Evolutionary conservation across 2,329 filamentous ascomycete genomes (phyloP), one percentile per base, ranked within the genome.

Genomic region (Hansfordia pulvinata): DNA sequence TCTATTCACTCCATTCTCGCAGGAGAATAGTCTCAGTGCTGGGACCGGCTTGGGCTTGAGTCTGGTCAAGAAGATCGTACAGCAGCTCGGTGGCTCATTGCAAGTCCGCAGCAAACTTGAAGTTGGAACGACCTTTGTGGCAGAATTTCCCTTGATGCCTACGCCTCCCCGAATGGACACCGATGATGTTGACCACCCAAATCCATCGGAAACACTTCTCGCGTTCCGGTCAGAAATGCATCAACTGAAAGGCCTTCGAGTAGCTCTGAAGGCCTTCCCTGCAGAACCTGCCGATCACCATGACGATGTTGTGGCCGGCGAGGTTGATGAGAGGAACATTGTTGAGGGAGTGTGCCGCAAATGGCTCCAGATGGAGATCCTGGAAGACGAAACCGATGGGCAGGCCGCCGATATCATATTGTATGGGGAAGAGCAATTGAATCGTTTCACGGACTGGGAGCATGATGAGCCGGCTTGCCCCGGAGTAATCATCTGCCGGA

Each of bases 21-120:
- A 82, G 34, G 76, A 81, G 38, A 62, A 78, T 25, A 48, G 55
- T 0, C 44, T 81, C 2, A 56, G 64, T 0, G 61, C 66, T 0
- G 76, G 76, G 0, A 68, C 69, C 0, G 76, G 76, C 0, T 53
- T 82, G 0, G 76, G 77, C 0, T 47, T 82, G 17, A 74, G 68
- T 20, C 67, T 82, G 7, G 75, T 81, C 3, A 60, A 64, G 12
- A 53, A 58, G 26, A 67, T 81, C 6, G 63, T 74, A 2, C 56
- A 60, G 10, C 60, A 65, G 6, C 51, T 81, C 0, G 59, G 61
- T 14, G 76, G 76, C 0, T 56, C 54, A 2, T 67, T 82, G 22
- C 54, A 63, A 2, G 59, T 81, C n/a, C 55, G 58, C 28, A 76
- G 57, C 29, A 24, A 22, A 20, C 19, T 19, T 14, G 23, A 20